Conservation (phyloP, 305 asterid genomes). For the Rubia occidens region DNA sequence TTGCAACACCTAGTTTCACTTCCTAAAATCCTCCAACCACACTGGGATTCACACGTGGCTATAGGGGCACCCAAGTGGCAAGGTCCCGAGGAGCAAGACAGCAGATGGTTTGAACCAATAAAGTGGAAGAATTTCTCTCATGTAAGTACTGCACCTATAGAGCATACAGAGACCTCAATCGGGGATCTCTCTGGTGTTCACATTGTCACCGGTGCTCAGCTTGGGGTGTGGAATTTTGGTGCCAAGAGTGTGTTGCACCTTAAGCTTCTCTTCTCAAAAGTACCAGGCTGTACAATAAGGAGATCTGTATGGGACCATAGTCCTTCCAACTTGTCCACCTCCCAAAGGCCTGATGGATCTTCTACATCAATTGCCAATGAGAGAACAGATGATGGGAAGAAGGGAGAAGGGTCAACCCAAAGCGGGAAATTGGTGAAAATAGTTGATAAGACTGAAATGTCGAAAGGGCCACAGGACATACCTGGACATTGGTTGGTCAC, state of each 20-base stretch:
- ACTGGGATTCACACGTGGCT: constrained; percentile 93
- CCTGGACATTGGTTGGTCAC: constrained; percentile 98
- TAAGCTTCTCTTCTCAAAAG: constrained; percentile 86
- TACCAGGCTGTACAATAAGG: constrained; percentile 95
- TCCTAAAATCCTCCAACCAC: constrained; percentile 94
- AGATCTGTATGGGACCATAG: constrained; percentile 98
- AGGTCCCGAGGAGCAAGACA: constrained; percentile 98
- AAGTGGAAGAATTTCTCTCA: constrained; percentile 97
- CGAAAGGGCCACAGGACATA: constrained; percentile 87
- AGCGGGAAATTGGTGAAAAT: constrained; percentile 70
- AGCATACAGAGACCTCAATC: constrained; percentile 69
- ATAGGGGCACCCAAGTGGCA: constrained; percentile 97
- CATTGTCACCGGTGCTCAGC: constrained; percentile 93
- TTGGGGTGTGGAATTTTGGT: constrained; percentile 95
- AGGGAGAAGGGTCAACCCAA: constrained; percentile 48
- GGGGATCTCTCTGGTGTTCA: constrained; percentile 97
- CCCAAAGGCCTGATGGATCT: constrained; percentile 49
- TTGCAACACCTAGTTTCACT: constrained; percentile 87
- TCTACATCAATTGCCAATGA: constrained; percentile 44
- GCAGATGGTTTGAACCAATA: constrained; percentile 98
- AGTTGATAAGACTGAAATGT: constrained; percentile 92
- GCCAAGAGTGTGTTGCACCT: constrained; percentile 82
- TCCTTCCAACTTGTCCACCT: constrained; percentile 49
- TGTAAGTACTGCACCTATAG: constrained; percentile 94
- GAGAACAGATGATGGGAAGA: constrained; percentile 24